Evolutionary conservation across 495 filamentous ascomycete genomes (phyloP), one percentile per base, ranked within the genome.

Genomic region (Tricharina praecox): DNA sequence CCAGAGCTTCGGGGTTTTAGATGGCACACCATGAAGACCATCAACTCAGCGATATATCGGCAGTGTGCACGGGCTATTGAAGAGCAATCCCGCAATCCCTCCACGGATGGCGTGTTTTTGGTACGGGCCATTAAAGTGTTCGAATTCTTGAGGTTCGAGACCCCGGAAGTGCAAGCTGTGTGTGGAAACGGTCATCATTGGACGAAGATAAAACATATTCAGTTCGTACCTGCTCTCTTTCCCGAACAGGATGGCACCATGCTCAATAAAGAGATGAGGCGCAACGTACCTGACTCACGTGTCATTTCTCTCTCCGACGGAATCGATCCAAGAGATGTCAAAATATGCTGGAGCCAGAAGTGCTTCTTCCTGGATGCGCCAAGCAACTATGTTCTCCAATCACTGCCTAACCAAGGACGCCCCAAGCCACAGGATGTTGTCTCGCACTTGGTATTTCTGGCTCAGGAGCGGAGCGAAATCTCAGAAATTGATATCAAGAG

Each of bases 311-410:
- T 33, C 15, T 34, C 3, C 25, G 3, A 13, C 18, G 43, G 50
- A 24, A 28, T 59, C 23, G 37, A 18, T 24, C 20, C 37, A n/a
- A 41, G 34, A 20, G 32, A 54, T 28, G 23, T 23, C 28, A 35
- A 20, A 23, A 54, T 59, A 16, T 45, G 53, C 34, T 59, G 56
- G 56, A 51, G 54, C 23, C 54, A 58, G 28, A 44, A 44, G 1
- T 50, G 55, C 8, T 39, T 53, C 13, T 28, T 59, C 3, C n/a
- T 18, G 4, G 18, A 38, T 13, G 21, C 21, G 28, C 51, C 53
- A 15, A 45, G 50, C 15, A 20, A 34, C 3, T 19, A 34, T 13
- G 47, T 53, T 32, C 45, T 49, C 16, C n/a, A 7, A 7, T 10
- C 15, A 11, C 32, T 58, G 23, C 42, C 28, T 13, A 40, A 32